phyloP scores from a whole-genome alignment of 2,329 filamentous ascomycete genomes.

The Xylariaceae sp. region DNA sequence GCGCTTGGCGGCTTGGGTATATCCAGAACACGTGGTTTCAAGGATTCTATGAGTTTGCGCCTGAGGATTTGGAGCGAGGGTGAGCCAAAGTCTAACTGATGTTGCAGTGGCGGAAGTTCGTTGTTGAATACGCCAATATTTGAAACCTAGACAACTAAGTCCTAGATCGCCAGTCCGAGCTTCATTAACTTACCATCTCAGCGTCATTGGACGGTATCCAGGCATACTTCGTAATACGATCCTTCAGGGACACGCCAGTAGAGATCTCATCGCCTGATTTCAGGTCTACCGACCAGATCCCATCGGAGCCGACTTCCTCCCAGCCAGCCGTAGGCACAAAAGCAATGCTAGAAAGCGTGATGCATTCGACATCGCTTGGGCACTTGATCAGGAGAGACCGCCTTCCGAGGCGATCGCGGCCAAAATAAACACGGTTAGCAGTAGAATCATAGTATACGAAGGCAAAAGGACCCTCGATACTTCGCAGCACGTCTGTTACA shows the following conservation, averaged over 20 bases:
- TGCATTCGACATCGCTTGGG: slow-evolving; percentile 36
- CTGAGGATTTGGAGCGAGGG: slow-evolving; percentile 51
- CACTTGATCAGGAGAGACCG: slow-evolving; percentile 68
- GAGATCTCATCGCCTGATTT: slow-evolving; percentile 17
- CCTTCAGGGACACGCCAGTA: slow-evolving; percentile 13
- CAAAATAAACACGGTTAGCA: slow-evolving; percentile 66
- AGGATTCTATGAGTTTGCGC: slow-evolving; percentile 54
- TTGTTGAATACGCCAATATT: slow-evolving; percentile 52
- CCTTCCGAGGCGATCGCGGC: slow-evolving; percentile 80
- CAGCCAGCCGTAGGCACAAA: slow-evolving; percentile 53
- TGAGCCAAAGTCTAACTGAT: slow-evolving; percentile 39
- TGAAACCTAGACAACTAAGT: slow-evolving; percentile 48
- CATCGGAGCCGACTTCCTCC: slow-evolving; percentile 79
- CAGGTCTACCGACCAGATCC: slow-evolving; percentile 67
- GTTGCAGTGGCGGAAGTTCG: slow-evolving; percentile 35
- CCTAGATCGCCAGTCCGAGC: background rate
- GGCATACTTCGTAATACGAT: slow-evolving; percentile 25
- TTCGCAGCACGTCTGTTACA: slow-evolving; percentile 52
- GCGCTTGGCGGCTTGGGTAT: slow-evolving; percentile 56
- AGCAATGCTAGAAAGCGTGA: slow-evolving; percentile 69
- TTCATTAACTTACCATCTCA: slow-evolving; percentile 43
- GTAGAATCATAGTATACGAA: slow-evolving; percentile 75
- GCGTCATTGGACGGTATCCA: slow-evolving; percentile 36
- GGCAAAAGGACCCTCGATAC: slow-evolving; percentile 78
- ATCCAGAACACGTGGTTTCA: slow-evolving; percentile 60